A percentile compares a stretch with the other conserved stretches of the same genome.
These are phyloP conservation scores for Penicillium freii DNA, from an alignment of 2,329 filamentous ascomycete genomes.

Conservation along the genomic window DNA sequence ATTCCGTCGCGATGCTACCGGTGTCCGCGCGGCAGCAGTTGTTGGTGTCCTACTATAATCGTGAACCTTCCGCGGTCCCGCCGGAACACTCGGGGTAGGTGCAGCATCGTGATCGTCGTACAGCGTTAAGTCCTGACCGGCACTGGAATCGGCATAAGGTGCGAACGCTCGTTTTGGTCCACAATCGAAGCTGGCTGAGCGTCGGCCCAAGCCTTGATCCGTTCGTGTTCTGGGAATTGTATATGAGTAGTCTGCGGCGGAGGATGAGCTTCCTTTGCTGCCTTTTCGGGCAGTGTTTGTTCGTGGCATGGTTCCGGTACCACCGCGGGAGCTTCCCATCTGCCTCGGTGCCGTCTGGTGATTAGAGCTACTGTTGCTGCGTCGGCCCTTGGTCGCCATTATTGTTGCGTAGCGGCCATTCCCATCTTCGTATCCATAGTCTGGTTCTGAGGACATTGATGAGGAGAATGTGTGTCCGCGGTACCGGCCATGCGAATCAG, in stretches of 20 bases:
- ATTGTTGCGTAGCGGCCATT: conserved; percentile 44
- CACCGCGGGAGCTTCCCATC: conserved; percentile 60
- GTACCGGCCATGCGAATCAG: conserved; percentile 41
- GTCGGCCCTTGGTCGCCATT: conserved; percentile 51
- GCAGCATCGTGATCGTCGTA: conserved; percentile 69
- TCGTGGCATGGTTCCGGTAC: conserved; percentile 24
- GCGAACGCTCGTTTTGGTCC: conserved; percentile 36
- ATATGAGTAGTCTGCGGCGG: conserved; percentile 71
- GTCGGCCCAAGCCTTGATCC: conserved; percentile 34
- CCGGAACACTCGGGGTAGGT: conserved; percentile 79
- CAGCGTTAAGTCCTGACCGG: conserved; percentile 25
- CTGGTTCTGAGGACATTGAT: conserved; percentile 58
- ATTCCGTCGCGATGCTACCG: conserved; percentile 40
- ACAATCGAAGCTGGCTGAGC: conserved; percentile 48
- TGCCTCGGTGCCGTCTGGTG: conserved; percentile 60
- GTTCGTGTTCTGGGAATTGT: conserved; percentile 36
- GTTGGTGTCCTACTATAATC: conserved; percentile 28
- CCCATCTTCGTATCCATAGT: conserved; percentile 42
- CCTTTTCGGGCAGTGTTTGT: conserved; percentile 52
- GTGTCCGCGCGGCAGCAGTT: conserved; percentile 30
- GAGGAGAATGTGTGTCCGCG: conserved; percentile 61
- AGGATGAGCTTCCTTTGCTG: conserved; percentile 73
- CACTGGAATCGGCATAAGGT: conserved; percentile 21
- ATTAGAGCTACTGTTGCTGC: conserved; percentile 79
- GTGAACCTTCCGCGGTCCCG: conserved; percentile 64